A percentile compares a stretch with the other conserved stretches of the same genome.
Evolutionary conservation across 352 stramenopile species (phyloP).

Genomic region (Pythium sukuiense): DNA sequence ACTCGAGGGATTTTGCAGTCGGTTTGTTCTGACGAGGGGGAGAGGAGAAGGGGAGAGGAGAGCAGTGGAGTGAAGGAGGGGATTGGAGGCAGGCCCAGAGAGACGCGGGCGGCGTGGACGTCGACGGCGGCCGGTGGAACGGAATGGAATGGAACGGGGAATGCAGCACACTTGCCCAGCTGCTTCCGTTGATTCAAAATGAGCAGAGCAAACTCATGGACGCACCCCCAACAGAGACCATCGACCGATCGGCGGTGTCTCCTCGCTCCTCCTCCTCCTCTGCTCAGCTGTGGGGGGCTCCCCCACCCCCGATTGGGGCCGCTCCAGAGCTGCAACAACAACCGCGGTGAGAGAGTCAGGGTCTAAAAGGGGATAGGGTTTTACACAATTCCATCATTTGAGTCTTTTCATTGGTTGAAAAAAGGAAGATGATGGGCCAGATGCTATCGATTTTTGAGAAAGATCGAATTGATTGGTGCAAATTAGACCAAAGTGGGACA

Average conservation of each 20-base stretch:
- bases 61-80: not conserved
- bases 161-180: slow-evolving; percentile 6
- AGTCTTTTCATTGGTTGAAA: slow-evolving; percentile 15
- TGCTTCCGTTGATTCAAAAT: slow-evolving; percentile 29
- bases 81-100: too few relatives aligned
- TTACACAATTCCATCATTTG: slow-evolving; percentile 9
- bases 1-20: not conserved
- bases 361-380: slow-evolving; percentile 18
- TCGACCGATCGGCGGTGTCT: not conserved
- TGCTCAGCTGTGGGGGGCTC: slow-evolving; percentile 14
- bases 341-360: slow-evolving; percentile 25
- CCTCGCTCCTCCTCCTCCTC: slow-evolving; percentile 5
- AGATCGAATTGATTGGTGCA: not conserved
- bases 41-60: not conserved
- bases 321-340: slow-evolving; percentile 11
- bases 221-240: not conserved
- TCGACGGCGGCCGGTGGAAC: too few relatives aligned
- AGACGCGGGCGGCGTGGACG: not conserved
- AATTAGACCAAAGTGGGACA: slow-evolving; percentile 3
- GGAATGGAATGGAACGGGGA: slow-evolving; percentile 1
- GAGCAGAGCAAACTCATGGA: slow-evolving; percentile 22
- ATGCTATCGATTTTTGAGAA: not conserved
- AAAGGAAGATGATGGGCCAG: slow-evolving; percentile 4
- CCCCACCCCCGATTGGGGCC: slow-evolving; percentile 9
- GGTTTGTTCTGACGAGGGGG: not conserved